Evolutionary conservation across 768 basidiomycete genomes (phyloP).

Genomic region (Leccinum uliginosum): DNA sequence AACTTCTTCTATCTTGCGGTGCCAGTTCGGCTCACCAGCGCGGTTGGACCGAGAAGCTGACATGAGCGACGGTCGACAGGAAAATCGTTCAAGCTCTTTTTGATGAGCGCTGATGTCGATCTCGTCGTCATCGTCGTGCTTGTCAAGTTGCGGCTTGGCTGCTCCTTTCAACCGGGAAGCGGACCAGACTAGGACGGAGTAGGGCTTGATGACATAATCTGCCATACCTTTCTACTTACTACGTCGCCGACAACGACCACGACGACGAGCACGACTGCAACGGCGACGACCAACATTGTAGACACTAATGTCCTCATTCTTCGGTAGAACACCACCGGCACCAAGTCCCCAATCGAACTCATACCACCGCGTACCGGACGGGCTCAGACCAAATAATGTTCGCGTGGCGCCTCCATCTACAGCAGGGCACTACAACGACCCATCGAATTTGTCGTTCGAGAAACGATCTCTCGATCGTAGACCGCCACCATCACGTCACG

Average conservation of each 20-base stretch:
- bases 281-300: neutral
- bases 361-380: conserved; percentile 43
- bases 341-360: conserved; percentile 33
- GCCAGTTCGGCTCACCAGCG: conserved; percentile 31
- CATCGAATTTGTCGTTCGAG: conserved; percentile 45
- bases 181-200: neutral
- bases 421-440: conserved; percentile 51
- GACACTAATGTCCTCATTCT: conserved; percentile 36
- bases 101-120: conserved; percentile 7
- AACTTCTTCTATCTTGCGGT: neutral
- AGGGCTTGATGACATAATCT: neutral
- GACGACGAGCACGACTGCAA: too few relatives aligned
- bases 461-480: conserved; percentile 44
- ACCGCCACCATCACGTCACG: conserved; percentile 32
- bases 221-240: too few relatives aligned
- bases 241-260: too few relatives aligned
- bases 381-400: conserved; percentile 31
- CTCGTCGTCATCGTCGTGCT: conserved; percentile 6
- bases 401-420: conserved; percentile 33
- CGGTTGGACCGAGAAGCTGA: conserved; percentile 45
- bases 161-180: neutral
- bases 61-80: conserved; percentile 42
- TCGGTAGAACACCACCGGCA: conserved; percentile 35
- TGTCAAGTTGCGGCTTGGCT: neutral
- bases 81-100: conserved; percentile 19